Evolutionary conservation across 78 protist species (phyloP), one percentile per base, ranked within the genome.

Genomic region (Diacronema lutheri): DNA sequence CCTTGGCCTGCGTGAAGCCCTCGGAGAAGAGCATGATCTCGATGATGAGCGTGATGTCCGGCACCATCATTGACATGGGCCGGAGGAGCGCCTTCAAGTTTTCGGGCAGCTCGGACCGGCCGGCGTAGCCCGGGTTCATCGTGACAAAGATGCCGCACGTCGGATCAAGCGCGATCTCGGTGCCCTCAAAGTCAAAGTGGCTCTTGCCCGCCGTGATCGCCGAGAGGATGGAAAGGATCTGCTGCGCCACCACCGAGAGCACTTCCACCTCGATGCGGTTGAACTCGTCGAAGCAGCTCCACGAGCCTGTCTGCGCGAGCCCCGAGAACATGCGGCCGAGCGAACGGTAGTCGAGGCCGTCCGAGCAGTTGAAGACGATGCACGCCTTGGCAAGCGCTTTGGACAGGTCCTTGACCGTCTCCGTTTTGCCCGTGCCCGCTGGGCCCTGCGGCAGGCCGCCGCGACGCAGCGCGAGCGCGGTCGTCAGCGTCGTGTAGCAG

Each of bases 371-470:
- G 87, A 87, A 86, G 21, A 92, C 94, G 44, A 88, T 82, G 84
- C 92, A 88, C 80, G 88, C 84, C 60, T 57, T 83, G 38, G 92
- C 94, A 3, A 92, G 38, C 9, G 89, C 92, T 81, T 92, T 92
- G 74, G 90, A 31, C 40, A 92, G 88, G 83, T 92, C 94, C 91
- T 93, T 93, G 60, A 35, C 16, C 38, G 97, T 92, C 87, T 93
- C 97, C 4, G 96, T 95, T 82, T 95, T 95, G 50, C 95, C 95
- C 0, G 97, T 95, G 29, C 94, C 95, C 0, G 97, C 97, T 0
- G 97, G 97, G 14, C 97, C 97, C 40, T 89, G 92, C 7, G 96
- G 97, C 3, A 94, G 91, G 33, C 97, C 97, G 7, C 97, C 97
- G 19, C 86, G 86, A 29, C 87, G 21, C 26, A 92, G 62, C 44